Conservation (phyloP, 140 eudicot species). For the Ambrosia hybrid region DNA sequence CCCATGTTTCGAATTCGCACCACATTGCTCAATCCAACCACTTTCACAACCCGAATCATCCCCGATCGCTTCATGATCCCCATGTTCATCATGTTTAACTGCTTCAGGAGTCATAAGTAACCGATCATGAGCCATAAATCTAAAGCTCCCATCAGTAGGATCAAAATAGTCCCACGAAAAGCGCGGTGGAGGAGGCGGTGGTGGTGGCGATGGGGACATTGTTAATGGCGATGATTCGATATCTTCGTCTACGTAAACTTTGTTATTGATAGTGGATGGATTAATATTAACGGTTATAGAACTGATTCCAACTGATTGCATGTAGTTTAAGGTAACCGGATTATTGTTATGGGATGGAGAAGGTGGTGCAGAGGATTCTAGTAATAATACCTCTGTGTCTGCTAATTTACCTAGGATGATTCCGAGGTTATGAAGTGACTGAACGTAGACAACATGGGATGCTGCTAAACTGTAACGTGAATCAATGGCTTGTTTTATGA, state of each 20-base stretch:
- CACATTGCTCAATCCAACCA: constrained; percentile 32
- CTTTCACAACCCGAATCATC: constrained; percentile 20
- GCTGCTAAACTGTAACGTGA: constrained; percentile 85
- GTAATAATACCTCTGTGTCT: constrained; percentile 36
- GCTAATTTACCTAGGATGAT: constrained; percentile 68
- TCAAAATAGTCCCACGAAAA: constrained; percentile 89
- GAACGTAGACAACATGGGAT: constrained; percentile 72
- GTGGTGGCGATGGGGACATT: constrained; percentile 54
- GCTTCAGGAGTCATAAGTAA: background rate
- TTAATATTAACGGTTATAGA: constrained; percentile 51
- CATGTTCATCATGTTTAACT: constrained; percentile 6
- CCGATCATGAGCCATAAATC: constrained; percentile 55
- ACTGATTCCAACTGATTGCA: constrained; percentile 50
- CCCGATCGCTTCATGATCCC: constrained; percentile 23
- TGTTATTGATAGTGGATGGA: constrained; percentile 28
- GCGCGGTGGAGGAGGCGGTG: constrained; percentile 52
- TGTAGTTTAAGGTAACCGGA: constrained; percentile 55
- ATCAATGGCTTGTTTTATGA: constrained; percentile 80
- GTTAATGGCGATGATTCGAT: constrained; percentile 35
- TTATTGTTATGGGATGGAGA: constrained; percentile 39
- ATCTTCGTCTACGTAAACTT: constrained; percentile 48
- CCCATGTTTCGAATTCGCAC: constrained; percentile 34
- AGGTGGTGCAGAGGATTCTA: constrained; percentile 39
- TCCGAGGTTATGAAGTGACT: constrained; percentile 68
- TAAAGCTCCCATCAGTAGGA: constrained; percentile 70